Evolutionary conservation across 177 flowering plant genomes (phyloP).

Genomic region (Vitis hybrid): DNA sequence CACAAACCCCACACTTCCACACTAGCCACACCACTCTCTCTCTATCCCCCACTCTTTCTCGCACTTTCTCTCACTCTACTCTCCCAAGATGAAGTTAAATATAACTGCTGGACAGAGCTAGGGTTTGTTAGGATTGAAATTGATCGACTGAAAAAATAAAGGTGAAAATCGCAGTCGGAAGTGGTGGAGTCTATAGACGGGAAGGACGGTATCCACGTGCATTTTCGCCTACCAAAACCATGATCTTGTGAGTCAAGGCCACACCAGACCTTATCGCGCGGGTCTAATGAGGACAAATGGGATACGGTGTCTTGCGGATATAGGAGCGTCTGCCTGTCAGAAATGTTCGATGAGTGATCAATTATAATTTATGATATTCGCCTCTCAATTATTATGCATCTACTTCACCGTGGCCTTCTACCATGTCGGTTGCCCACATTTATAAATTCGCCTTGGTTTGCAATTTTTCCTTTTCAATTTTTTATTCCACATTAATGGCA

Average conservation of each 20-base stretch:
- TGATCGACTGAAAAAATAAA: background rate
- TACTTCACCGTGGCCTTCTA: too few relatives aligned
- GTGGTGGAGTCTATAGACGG: background rate
- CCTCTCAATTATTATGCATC: too few relatives aligned
- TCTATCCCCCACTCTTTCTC: background rate
- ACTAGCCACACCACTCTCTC: background rate
- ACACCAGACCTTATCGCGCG: slow-evolving; percentile 1
- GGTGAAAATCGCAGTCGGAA: background rate
- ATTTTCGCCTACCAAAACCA: background rate
- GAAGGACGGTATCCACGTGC: background rate
- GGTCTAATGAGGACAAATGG: background rate
- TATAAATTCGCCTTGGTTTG: too few relatives aligned
- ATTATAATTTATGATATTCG: too few relatives aligned
- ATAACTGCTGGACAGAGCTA: background rate
- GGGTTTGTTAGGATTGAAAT: background rate
- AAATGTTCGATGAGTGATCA: background rate
- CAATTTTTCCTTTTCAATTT: too few relatives aligned
- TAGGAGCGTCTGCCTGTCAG: slow-evolving; percentile 5
- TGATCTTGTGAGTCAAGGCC: too few relatives aligned
- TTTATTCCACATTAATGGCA: too few relatives aligned
- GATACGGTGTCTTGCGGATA: background rate
- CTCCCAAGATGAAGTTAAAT: background rate
- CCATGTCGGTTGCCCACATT: too few relatives aligned
- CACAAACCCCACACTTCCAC: background rate
- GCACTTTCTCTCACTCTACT: background rate